Base-by-base conservation (phyloP, 1,284 basidiomycete genomes). In the Erythrobasidium hasegawianum region DNA sequence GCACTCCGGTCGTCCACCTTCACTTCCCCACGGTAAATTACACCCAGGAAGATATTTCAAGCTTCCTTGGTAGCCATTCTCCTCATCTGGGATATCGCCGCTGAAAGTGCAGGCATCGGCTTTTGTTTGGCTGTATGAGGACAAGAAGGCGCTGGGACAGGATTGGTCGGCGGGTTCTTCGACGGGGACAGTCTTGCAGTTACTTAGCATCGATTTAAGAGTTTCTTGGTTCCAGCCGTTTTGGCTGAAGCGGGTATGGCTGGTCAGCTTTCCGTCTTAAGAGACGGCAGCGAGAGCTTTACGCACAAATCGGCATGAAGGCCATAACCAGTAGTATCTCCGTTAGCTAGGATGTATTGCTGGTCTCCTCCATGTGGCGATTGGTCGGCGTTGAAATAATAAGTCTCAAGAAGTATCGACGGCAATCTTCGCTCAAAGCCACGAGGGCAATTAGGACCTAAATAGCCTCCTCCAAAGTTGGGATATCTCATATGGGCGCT, bases 41-140 rank as follows among this genome's bases (percentile, higher is more conserved):
- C 76, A 14, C 65, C 77, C 14, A 76, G 77, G 58, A 72, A 76
- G 2, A 77, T 78, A 16, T 76, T 77, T 53, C 77, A 78, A 56
- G 76, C 75, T 67, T 76, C 76, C 8, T 77, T 78, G 76, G 57
- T 77, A 13, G 26, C 54, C 54, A 14, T 33, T 40, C 16, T n/a
- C 16, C 54, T 56, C 54, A 24, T 33, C 54, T n/a, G 54, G 54
- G 27, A 38, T 24, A 18, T n/a, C 13, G 13, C 54, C 54, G n/a
- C 38, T n/a, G 18, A 33, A 56, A 14, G n/a, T 14, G 54, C 54
- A 56, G 3, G 16, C n/a, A 26, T 18, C 26, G 33, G 27, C 54
- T n/a, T 38, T 56, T 18, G 4, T 7, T 13, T 40, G 27, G 11
- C 13, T 9, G 18, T 56, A 56, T 3, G 54, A 38, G n/a, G 54